phyloP scores from a whole-genome alignment of 495 filamentous ascomycete species.

The Penicillium coffeae region DNA sequence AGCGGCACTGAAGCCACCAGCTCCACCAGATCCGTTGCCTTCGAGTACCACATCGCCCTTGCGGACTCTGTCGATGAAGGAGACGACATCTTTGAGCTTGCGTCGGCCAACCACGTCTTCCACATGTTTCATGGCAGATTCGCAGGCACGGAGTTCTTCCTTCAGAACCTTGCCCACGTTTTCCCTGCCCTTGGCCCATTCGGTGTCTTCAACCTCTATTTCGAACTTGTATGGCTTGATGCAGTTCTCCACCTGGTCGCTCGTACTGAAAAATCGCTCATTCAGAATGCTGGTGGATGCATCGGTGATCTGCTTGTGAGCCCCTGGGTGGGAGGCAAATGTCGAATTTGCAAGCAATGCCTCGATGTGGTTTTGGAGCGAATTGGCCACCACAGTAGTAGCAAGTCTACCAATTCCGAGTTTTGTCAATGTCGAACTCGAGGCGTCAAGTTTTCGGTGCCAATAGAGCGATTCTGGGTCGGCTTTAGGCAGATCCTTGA shows the following conservation, averaged over 20 bases:
- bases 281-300: conserved; percentile 84
- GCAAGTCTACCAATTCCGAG: conserved; percentile 89
- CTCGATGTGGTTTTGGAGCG: conserved; percentile 83
- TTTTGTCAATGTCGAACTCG: conserved; percentile 83
- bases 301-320: conserved; percentile 83
- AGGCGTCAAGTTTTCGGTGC: conserved; percentile 92
- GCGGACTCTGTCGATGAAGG: conserved; percentile 82
- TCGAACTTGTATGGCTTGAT: conserved; percentile 99
- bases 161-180: conserved; percentile 74
- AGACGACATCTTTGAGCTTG: conserved; percentile 84
- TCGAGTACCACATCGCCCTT: conserved; percentile 81
- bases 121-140: conserved; percentile 68
- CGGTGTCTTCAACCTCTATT: conserved; percentile 85
- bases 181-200: conserved; percentile 81
- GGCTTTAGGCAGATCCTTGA: conserved; percentile 74
- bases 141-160: conserved; percentile 77
- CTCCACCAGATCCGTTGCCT: conserved; percentile 75
- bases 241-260: conserved; percentile 98
- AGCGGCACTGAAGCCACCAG: conserved; percentile 84
- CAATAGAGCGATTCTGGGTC: conserved; percentile 82
- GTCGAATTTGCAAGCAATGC: conserved; percentile 70
- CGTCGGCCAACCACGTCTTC: conserved; percentile 71
- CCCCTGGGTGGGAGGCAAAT: conserved; percentile 86
- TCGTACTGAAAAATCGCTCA: conserved; percentile 92
- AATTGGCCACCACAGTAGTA: conserved; percentile 81